Conservation (phyloP, 148 eudicot genomes). For the Camellia japonica region DNA sequence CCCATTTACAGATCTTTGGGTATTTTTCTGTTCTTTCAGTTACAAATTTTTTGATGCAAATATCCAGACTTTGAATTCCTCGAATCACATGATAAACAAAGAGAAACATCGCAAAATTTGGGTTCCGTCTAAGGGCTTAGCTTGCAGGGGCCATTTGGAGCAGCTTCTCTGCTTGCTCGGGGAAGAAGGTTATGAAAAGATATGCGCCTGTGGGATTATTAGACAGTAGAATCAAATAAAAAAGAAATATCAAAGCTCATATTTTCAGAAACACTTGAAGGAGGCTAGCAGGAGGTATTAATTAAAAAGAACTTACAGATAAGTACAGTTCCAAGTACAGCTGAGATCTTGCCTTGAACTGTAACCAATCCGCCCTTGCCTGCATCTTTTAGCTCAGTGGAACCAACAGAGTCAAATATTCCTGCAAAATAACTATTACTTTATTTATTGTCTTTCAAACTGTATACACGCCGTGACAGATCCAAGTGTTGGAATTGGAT, state of each 20-base stretch:
- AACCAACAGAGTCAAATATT: conserved; percentile 75
- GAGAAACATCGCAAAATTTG: conserved; percentile 6
- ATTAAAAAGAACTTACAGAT: conserved; percentile 51
- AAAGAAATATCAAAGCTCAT: background rate
- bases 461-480: background rate
- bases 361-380: conserved; percentile 91
- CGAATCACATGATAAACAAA: background rate
- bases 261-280: background rate
- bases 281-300: too few species aligned
- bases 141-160: conserved; percentile 49
- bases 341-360: conserved; percentile 90
- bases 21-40: too few species aligned
- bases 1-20: too few species aligned
- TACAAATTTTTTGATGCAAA: conserved; percentile 6
- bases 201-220: conserved; percentile 46
- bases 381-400: conserved; percentile 82
- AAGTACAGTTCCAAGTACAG: conserved; percentile 87
- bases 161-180: conserved; percentile 79
- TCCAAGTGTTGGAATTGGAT: background rate
- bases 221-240: background rate
- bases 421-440: conserved; percentile 36
- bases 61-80: background rate
- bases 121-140: conserved; percentile 25
- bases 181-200: conserved; percentile 74
- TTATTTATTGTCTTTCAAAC: background rate